A percentile compares a stretch with the other conserved stretches of the same genome.
These are phyloP conservation scores for Komagataella kurtzmanii DNA, from an alignment of 805 yeast genomes.

Conservation along the genomic window DNA sequence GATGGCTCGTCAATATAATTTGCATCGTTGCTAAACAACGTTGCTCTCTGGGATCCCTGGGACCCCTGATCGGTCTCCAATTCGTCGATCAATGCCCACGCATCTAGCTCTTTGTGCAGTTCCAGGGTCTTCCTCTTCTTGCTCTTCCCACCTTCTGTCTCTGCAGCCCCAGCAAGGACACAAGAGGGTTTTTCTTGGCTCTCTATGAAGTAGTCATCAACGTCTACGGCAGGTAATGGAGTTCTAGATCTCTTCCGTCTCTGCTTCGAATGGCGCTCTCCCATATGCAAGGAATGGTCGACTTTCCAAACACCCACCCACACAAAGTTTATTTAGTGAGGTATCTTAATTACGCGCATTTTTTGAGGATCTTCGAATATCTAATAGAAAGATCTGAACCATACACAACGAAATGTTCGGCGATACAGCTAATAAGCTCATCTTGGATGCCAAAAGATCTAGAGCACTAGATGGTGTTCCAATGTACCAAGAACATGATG, in stretches of 20 bases:
- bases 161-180: not conserved
- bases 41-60: not conserved
- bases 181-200: not conserved
- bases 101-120: not conserved
- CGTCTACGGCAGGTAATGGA: not conserved
- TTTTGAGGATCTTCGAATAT: not conserved
- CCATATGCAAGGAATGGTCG: not conserved
- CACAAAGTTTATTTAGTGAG: not conserved
- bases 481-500: slow-evolving; percentile 56
- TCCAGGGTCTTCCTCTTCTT: not conserved
- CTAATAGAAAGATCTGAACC: not conserved
- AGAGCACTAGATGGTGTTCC: slow-evolving; percentile 53
- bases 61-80: not conserved
- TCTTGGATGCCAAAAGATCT: slow-evolving; percentile 75
- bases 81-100: not conserved
- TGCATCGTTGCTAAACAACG: not conserved
- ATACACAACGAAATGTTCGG: slow-evolving; percentile 55
- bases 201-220: not conserved
- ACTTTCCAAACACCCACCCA: not conserved
- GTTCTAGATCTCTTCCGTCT: not conserved
- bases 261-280: not conserved
- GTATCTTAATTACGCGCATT: not conserved
- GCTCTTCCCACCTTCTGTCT: not conserved
- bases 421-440: slow-evolving; percentile 71
- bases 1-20: not conserved